Percentiles rank a stretch among this genome's conserved stretches.
Evolutionary conservation across 2,329 filamentous ascomycete species (phyloP).

Genomic region (Gyromitra esculenta): DNA sequence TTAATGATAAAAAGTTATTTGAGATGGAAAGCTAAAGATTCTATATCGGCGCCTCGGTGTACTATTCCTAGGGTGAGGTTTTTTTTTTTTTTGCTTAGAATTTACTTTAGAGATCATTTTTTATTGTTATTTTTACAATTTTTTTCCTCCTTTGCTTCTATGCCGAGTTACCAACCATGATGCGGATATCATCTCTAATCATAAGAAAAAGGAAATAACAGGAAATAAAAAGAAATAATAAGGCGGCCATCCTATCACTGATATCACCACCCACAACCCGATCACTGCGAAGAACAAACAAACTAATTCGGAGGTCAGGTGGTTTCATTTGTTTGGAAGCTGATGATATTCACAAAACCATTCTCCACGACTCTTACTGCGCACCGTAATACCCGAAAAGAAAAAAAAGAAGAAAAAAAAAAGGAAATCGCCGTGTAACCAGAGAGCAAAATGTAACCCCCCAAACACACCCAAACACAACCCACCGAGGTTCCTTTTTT

Average conservation of each 20-base stretch:
- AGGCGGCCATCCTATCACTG: constrained; percentile 3
- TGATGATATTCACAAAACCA: constrained; percentile 52
- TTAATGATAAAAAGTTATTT: neutral
- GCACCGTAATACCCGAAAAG: constrained; percentile 41
- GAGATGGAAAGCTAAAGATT: neutral
- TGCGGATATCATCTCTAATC: neutral
- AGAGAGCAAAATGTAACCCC: constrained; percentile 49
- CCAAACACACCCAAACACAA: constrained; percentile 26
- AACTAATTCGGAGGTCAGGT: constrained; percentile 29
- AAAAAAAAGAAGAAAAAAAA: constrained; percentile 47
- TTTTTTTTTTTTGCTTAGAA: neutral
- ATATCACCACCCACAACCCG: constrained; percentile 8
- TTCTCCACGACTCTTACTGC: constrained; percentile 43
- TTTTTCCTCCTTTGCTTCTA: constrained; percentile 8
- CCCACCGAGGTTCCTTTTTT: constrained; percentile 36
- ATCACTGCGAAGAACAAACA: constrained; percentile 13
- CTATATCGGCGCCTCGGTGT: constrained; percentile 20
- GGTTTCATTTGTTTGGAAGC: constrained; percentile 54
- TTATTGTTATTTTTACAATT: neutral
- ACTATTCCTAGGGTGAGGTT: constrained; percentile 5
- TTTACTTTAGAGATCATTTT: constrained; percentile 3
- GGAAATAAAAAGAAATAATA: constrained; percentile 20
- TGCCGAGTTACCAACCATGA: constrained; percentile 31
- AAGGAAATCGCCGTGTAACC: constrained; percentile 43
- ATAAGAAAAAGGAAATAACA: constrained; percentile 11